These are phyloP conservation scores for Beta corolliflora DNA, from an alignment of 179 eudicot species.

Conservation along the genomic window DNA sequence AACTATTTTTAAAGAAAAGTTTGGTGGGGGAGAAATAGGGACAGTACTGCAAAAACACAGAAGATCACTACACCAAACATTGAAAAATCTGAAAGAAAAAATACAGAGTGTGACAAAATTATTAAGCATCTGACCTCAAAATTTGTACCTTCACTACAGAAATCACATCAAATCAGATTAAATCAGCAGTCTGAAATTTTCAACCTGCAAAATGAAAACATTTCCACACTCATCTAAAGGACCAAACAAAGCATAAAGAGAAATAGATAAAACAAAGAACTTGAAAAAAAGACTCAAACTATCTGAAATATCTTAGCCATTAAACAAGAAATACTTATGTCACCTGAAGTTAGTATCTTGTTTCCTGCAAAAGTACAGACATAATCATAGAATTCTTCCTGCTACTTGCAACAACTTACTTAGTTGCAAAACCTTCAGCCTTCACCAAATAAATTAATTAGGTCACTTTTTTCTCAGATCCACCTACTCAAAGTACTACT, in stretches of 20 bases:
- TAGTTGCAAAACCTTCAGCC: no score
- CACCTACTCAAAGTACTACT: neutral
- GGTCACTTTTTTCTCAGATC: neutral
- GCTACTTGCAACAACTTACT: neutral
- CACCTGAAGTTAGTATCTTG: conserved; percentile 9
- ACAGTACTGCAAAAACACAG: conserved; percentile 1
- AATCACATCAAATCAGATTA: conserved; percentile 17
- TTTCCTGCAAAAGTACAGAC: conserved; percentile 18
- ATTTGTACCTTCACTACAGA: conserved; percentile 18
- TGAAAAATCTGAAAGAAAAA: neutral
- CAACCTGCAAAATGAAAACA: conserved; percentile 18
- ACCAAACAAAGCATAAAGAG: neutral
- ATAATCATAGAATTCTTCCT: neutral
- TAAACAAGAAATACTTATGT: neutral
- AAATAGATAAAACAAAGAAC: neutral
- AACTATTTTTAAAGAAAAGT: neutral
- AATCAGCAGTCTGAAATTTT: neutral
- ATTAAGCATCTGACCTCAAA: conserved; percentile 26
- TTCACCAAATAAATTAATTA: neutral
- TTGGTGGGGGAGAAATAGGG: conserved; percentile 6
- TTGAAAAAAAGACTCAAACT: neutral
- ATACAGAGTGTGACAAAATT: neutral
- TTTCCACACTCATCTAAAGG: conserved; percentile 7
- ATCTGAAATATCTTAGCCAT: neutral
- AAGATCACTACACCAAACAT: no score